phyloP scores from a whole-genome alignment of 805 yeast species.

The Candida saitoana region DNA sequence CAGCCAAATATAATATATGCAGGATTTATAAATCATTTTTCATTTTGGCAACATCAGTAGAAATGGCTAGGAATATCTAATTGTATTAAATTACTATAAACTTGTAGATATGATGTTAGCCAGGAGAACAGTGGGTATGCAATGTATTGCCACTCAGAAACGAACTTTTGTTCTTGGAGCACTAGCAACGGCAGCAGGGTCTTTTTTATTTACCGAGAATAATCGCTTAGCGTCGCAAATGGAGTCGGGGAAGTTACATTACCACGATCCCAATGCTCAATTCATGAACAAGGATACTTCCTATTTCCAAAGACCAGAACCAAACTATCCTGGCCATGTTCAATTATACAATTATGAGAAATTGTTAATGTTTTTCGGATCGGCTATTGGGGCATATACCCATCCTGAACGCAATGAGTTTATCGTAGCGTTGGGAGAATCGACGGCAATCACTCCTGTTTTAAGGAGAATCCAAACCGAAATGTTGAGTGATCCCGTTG shows the following conservation, averaged over 20 bases:
- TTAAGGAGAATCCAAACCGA: slow-evolving; percentile 57
- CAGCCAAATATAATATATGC: neutral
- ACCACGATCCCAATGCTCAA: slow-evolving; percentile 29
- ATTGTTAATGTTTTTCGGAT: slow-evolving; percentile 57
- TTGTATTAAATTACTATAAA: no score
- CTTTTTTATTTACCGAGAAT: slow-evolving; percentile 37
- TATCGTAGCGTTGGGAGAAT: slow-evolving; percentile 84
- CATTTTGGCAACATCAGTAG: no score
- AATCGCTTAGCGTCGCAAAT: slow-evolving; percentile 57
- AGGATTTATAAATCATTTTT: no score
- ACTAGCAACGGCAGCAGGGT: slow-evolving; percentile 19
- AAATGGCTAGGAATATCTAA: no score
- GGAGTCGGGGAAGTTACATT: slow-evolving; percentile 48
- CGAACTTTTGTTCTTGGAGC: slow-evolving; percentile 6
- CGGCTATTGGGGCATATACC: slow-evolving; percentile 71
- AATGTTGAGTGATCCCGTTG: slow-evolving; percentile 74
- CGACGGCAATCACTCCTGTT: slow-evolving; percentile 73
- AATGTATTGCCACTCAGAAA: neutral
- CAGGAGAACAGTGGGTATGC: neutral
- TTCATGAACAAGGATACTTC: slow-evolving; percentile 25
- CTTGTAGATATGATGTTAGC: neutral
- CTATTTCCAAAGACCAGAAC: slow-evolving; percentile 35
- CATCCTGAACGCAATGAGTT: slow-evolving; percentile 75
- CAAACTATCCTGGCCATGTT: slow-evolving; percentile 71
- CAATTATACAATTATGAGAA: slow-evolving; percentile 67